Percentiles rank a stretch among this genome's conserved stretches.
phyloP scores from a whole-genome alignment of 495 filamentous ascomycete genomes.

The Aspergillus campestris region DNA sequence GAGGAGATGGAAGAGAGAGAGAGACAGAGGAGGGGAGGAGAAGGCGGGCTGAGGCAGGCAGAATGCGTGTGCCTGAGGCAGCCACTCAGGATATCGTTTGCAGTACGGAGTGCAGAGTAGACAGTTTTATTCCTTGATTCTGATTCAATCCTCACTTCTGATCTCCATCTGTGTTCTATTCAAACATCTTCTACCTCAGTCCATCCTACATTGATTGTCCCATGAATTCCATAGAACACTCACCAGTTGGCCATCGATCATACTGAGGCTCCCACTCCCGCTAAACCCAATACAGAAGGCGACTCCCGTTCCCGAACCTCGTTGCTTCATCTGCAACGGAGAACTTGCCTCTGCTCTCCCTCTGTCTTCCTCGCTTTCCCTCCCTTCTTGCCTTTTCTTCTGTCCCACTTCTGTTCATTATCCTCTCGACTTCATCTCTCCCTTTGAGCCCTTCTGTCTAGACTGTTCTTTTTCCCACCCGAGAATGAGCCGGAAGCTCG shows the following conservation, averaged over 20 bases:
- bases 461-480: constrained; percentile 14
- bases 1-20: not conserved
- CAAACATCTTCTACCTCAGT: no score
- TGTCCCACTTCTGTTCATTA: constrained; percentile 12
- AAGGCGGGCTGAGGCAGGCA: constrained; percentile 8
- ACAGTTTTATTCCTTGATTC: no score
- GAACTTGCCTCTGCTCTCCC: constrained; percentile 5
- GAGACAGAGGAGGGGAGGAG: constrained; percentile 9
- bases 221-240: no score
- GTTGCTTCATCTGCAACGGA: constrained; percentile 13
- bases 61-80: constrained; percentile 13
- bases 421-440: constrained; percentile 5
- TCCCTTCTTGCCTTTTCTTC: constrained; percentile 5
- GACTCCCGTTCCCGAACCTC: constrained; percentile 15
- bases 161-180: not conserved
- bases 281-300: constrained; percentile 27
- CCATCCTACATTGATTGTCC: no score
- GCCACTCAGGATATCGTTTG: constrained; percentile 7
- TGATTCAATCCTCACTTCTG: not conserved
- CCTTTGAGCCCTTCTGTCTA: constrained; percentile 3
- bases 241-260: not conserved
- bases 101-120: no score
- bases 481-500: constrained; percentile 65
- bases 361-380: constrained; percentile 3
- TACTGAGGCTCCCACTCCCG: constrained; percentile 14